Evolutionary conservation across 2,329 filamentous ascomycete genomes (phyloP).

Genomic region (Claviceps africana): DNA sequence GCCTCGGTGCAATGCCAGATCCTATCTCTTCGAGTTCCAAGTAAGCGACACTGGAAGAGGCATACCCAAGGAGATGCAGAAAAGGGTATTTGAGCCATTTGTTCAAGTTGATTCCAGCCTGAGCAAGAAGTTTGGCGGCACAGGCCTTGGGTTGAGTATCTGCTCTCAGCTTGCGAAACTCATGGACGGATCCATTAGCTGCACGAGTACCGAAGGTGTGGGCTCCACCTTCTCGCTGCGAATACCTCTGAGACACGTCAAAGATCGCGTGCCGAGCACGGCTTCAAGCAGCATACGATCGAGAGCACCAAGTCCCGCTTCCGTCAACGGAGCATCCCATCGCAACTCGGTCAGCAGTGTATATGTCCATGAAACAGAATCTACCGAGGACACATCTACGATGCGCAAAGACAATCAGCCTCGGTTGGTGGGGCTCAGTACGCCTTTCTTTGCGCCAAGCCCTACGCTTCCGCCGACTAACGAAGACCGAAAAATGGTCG

Average conservation of each 20-base stretch:
- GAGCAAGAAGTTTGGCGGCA: conserved; percentile 82
- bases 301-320: conserved; percentile 31
- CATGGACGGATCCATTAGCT: conserved; percentile 64
- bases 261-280: conserved; percentile 41
- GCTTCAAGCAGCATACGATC: conserved; percentile 40
- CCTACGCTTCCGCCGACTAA: conserved; percentile 18
- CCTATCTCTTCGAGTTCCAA: conserved; percentile 73
- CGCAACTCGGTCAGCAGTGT: conserved; percentile 16
- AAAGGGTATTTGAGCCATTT: conserved; percentile 85
- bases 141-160: conserved; percentile 76
- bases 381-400: conserved; percentile 6
- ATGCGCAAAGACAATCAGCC: conserved; percentile 37
- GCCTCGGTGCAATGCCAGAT: conserved; percentile 46
- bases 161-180: conserved; percentile 72
- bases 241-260: conserved; percentile 66
- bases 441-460: conserved; percentile 58
- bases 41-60: conserved; percentile 81
- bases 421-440: conserved; percentile 67
- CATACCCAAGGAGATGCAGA: conserved; percentile 62
- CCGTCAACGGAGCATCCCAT: conserved; percentile 24
- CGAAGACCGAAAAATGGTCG: conserved; percentile 48
- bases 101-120: conserved; percentile 83
- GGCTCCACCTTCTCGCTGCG: conserved; percentile 74
- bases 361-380: conserved; percentile 8
- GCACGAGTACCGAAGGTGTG: conserved; percentile 57